Evolutionary conservation across 2,329 filamentous ascomycete genomes (phyloP), one percentile per base, ranked within the genome.

Genomic region (Trichoderma citrinoviride): DNA sequence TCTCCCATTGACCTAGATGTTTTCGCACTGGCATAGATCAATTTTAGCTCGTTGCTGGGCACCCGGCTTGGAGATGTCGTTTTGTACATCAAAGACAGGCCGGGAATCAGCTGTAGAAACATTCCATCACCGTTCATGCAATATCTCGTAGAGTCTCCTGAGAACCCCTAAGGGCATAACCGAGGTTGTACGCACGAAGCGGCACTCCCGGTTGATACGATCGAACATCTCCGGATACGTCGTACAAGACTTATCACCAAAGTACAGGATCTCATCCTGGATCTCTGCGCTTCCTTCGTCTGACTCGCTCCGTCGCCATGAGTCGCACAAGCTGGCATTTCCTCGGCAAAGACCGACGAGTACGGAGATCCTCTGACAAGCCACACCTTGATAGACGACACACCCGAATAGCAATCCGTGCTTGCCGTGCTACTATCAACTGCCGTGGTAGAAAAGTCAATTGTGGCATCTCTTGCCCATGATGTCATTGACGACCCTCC

Each of bases 81-180:
- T 78, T 82, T 83, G 81, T 77, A 77, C 74, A 72, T 83, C 78
- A 68, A 76, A 74, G 82, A 84, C 70, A 81, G 77, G 77, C 75
- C 79, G 81, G 82, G 82, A 84, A 84, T 85, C 81, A 83, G 82
- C 81, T 83, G 82, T 83, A 83, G 82, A 81, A 77, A 84, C 81
- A 84, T 82, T 61, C 19, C 23, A 47, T 49, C 23, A n/a, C 33
- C n/a, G 17, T 54, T 21, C 10, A 19, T 44, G 23, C 27, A 17
- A n/a, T n/a, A n/a, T n/a, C n/a, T 21, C 23, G 25, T 57, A 52
- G n/a, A 33, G 5, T 46, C 17, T 49, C 6, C 21, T 47, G 5
- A 33, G 21, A 25, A 21, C 10, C 7, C 19, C 10, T 46, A 15
- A n/a, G n/a, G n/a, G n/a, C n/a, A n/a, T n/a, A n/a, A 21, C 27